Conservation (phyloP, 2,329 filamentous ascomycete genomes). For the Ascochyta pisi region DNA sequence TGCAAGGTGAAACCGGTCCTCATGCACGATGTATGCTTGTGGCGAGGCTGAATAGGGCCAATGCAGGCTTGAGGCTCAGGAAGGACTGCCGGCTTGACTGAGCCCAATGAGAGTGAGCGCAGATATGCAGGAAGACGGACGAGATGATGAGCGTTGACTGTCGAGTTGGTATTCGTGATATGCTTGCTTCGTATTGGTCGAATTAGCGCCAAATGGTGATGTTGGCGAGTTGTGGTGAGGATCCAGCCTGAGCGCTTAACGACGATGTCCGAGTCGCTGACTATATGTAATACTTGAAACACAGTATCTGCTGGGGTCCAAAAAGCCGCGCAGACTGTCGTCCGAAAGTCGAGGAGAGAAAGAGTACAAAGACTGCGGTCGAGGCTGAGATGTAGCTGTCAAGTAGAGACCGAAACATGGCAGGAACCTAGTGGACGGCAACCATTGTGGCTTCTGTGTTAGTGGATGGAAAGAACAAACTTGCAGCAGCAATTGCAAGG, state of each 20-base stretch:
- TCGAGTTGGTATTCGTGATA: conserved; percentile 12
- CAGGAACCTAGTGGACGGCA: conserved; percentile 29
- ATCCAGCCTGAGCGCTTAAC: conserved; percentile 45
- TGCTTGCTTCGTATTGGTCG: conserved; percentile 39
- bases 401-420: conserved; percentile 23
- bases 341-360: conserved; percentile 26
- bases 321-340: conserved; percentile 33
- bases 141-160: conserved; percentile 15
- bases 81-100: conserved; percentile 5
- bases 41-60: conserved; percentile 40
- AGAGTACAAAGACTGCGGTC: conserved; percentile 13
- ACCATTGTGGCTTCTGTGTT: conserved; percentile 34
- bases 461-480: conserved; percentile 25
- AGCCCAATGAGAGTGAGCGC: conserved; percentile 25
- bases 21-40: conserved; percentile 30
- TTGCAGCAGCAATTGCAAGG: conserved; percentile 17
- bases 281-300: conserved; percentile 39
- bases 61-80: conserved; percentile 28
- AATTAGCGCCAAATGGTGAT: conserved; percentile 40
- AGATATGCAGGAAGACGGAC: conserved; percentile 31
- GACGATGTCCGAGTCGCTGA: conserved; percentile 35
- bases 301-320: conserved; percentile 31
- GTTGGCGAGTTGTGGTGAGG: conserved; percentile 25
- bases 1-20: conserved; percentile 39
- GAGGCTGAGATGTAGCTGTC: conserved; percentile 24